These are phyloP conservation scores for Nakazawaea populi DNA, from an alignment of 805 yeast genomes.

Conservation along the genomic window DNA sequence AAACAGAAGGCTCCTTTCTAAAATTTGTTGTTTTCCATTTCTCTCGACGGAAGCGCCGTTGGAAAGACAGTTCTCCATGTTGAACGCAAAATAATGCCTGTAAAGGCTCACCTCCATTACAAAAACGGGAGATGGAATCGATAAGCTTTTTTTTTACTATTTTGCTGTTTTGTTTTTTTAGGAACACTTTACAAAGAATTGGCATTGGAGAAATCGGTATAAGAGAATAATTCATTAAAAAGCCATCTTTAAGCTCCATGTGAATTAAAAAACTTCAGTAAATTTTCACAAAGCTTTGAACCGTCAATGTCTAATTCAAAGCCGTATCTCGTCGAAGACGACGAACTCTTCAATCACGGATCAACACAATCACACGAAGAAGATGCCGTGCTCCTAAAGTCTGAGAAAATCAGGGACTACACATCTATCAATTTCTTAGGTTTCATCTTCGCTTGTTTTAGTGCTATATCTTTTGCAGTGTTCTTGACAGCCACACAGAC, in stretches of 20 bases:
- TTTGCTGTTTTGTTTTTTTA: background rate
- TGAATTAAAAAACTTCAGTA: background rate
- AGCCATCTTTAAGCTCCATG: background rate
- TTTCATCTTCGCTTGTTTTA: conserved; percentile 17
- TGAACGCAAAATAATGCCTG: too few species aligned
- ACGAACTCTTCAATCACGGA: background rate
- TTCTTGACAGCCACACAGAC: conserved; percentile 25
- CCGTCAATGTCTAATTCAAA: conserved; percentile 4
- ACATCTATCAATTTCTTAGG: conserved; percentile 20
- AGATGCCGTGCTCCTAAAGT: background rate
- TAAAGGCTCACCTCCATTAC: too few species aligned
- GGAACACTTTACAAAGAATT: background rate
- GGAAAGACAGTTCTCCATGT: too few species aligned
- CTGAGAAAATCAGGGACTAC: conserved; percentile 15
- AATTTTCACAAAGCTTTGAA: background rate
- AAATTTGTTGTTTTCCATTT: too few species aligned
- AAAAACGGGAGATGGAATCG: background rate
- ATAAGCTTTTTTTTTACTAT: background rate
- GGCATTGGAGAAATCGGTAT: conserved; percentile 4
- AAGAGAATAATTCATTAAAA: background rate
- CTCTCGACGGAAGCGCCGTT: too few species aligned
- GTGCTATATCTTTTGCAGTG: conserved; percentile 21
- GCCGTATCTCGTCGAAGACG: conserved; percentile 2
- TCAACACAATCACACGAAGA: background rate
- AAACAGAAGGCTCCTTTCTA: too few species aligned